Conservation (phyloP, 495 filamentous ascomycete genomes). For the Margaritispora aquatica region DNA sequence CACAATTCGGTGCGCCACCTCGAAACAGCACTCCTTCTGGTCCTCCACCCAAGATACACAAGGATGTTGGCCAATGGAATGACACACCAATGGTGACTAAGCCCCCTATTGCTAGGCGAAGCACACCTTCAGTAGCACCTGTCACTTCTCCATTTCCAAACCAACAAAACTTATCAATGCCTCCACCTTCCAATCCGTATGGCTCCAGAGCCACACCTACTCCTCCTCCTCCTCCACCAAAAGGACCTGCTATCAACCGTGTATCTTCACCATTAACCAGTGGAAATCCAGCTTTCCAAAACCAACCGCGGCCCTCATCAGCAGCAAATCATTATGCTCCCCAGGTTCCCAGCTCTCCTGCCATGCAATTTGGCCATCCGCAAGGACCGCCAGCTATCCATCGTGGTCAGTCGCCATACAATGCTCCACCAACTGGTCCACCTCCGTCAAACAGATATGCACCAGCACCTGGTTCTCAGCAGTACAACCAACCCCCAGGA, state of each 20-base stretch:
- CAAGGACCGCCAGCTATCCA: constrained; percentile 45
- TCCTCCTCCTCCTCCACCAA: constrained; percentile 53
- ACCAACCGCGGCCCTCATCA: constrained; percentile 48
- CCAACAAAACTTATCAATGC: constrained; percentile 38
- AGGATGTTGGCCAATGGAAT: constrained; percentile 80
- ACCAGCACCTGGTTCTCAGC: constrained; percentile 62
- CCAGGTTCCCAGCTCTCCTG: constrained; percentile 36
- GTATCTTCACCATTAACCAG: constrained; percentile 46
- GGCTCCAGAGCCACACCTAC: constrained; percentile 35
- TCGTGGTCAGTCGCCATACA: constrained; percentile 82
- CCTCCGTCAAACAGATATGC: constrained; percentile 81
- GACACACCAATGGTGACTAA: constrained; percentile 87
- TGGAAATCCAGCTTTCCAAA: constrained; percentile 41
- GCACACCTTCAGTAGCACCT: constrained; percentile 58
- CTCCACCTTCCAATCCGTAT: constrained; percentile 42
- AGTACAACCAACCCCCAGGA: constrained; percentile 36
- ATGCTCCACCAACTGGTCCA: constrained; percentile 67
- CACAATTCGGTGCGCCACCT: constrained; percentile 21
- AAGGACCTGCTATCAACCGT: constrained; percentile 44
- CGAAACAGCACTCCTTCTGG: constrained; percentile 51
- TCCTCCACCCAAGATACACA: constrained; percentile 62
- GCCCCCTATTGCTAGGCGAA: constrained; percentile 57
- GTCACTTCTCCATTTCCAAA: constrained; percentile 64
- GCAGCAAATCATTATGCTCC: constrained; percentile 72
- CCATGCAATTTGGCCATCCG: constrained; percentile 39